A percentile compares a stretch with the other conserved stretches of the same genome.
These are phyloP conservation scores for Dacryopinax primogenitus DNA, from an alignment of 768 basidiomycete species.

Conservation along the genomic window DNA sequence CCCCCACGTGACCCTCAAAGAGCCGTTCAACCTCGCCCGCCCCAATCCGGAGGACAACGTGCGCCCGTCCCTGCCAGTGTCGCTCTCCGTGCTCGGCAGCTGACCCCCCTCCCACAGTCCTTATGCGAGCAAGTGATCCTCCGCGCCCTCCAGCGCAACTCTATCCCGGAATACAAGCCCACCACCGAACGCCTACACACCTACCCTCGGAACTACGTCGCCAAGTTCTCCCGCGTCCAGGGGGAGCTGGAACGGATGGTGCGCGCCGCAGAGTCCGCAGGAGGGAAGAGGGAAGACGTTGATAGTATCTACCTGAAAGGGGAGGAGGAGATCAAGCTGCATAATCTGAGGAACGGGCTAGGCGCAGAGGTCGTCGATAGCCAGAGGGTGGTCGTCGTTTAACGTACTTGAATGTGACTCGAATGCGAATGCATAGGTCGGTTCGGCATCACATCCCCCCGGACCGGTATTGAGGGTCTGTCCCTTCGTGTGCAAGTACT, in stretches of 20 bases:
- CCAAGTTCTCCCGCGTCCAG: constrained; percentile 17
- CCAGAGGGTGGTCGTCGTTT: background rate
- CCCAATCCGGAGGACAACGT: constrained; percentile 17
- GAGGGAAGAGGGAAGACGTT: constrained; percentile 12
- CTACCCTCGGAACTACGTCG: constrained; percentile 19
- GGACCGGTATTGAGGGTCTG: too few species aligned
- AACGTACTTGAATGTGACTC: too few species aligned
- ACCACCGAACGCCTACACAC: constrained; percentile 14
- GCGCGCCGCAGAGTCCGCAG: constrained; percentile 15
- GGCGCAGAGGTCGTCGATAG: background rate
- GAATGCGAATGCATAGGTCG: too few species aligned
- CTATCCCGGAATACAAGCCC: constrained; percentile 16
- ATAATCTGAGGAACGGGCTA: constrained; percentile 12
- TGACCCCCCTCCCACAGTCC: constrained; percentile 1
- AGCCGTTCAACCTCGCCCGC: constrained; percentile 19
- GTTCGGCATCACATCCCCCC: too few species aligned
- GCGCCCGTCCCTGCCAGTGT: background rate
- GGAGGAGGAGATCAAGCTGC: constrained; percentile 10
- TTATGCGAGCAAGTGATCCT: constrained; percentile 21
- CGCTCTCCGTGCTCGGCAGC: background rate
- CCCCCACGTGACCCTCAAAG: constrained; percentile 19
- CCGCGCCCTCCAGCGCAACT: constrained; percentile 15
- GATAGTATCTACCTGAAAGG: constrained; percentile 18
- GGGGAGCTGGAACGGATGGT: constrained; percentile 19
- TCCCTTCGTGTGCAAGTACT: too few species aligned